Base-by-base conservation (phyloP, 305 asterid species). In the Galium porrigens region DNA sequence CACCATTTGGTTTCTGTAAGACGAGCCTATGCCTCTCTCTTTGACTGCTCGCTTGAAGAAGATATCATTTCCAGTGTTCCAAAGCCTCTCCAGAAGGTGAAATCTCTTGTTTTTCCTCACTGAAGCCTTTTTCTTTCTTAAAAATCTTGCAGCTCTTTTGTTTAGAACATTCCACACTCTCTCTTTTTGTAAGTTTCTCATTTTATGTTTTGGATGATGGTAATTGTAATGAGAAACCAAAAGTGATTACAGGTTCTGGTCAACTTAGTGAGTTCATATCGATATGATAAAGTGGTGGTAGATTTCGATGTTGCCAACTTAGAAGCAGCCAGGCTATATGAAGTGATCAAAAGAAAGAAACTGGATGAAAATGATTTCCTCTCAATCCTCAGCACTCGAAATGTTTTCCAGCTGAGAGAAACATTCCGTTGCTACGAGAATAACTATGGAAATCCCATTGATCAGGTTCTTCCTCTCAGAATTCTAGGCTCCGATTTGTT, bases 1-100 rank as follows among this genome's bases (percentile, higher is more conserved):
- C 80, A 79, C 56, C 95, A 89, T 77, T 80, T 87, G 54, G 77
- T 67, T 20, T 83, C 78, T 1, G 97, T 87, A n/a, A 82, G 95
- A 63, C 73, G 76, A 63, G 85, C 74, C 1, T 87, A 87, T 75
- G 81, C 86, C 64, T 73, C 75, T 11, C 83, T 89, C 25, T 87
- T 81, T 65, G 73, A 83, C 65, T 27, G 65, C 51, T 81, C 97
- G 6, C 86, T 89, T 34, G 95, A 87, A 76, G 95, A 87, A 78
- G 94, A 89, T 67, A 82, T 89, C 72, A 58, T 73, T 59, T 65
- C 84, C 3, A 78, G 77, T 52, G 80, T 82, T 62, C 34, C 95
- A 41, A 77, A 64, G 74, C 94, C 95, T 37, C 59, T 84, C 32
- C 88, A 70, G 60, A 89, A 84, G 94, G 95, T 86, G 74, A 69